A percentile compares a stretch with the other conserved stretches of the same genome.
Conservation (phyloP, 2,329 filamentous ascomycete genomes). For the Hymenoscyphus fraxineus region DNA sequence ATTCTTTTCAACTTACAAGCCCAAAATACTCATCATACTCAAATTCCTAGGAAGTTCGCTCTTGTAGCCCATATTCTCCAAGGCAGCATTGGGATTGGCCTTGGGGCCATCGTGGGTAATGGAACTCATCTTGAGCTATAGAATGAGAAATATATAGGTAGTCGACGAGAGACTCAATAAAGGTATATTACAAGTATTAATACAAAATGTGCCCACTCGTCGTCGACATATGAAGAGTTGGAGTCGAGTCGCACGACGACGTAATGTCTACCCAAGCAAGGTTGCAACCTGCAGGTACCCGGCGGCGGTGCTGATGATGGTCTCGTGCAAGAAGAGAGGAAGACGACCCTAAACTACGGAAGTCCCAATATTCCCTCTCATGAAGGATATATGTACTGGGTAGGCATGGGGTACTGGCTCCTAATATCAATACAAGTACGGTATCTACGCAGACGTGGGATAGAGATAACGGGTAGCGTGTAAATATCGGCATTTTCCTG, state of each 20-base stretch:
- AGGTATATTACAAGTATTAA: background rate
- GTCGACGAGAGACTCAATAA: background rate
- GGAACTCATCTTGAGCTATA: conserved; percentile 4
- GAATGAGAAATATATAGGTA: too few species aligned
- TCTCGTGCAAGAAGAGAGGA: background rate
- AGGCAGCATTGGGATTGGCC: conserved; percentile 18
- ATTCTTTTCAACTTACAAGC: conserved; percentile 35
- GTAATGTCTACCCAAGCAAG: background rate
- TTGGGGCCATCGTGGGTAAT: conserved; percentile 18
- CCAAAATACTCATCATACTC: conserved; percentile 66
- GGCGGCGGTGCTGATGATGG: background rate
- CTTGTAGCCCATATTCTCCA: conserved; percentile 56
- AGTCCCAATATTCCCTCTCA: too few species aligned
- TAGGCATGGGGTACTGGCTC: too few species aligned
- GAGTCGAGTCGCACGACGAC: background rate
- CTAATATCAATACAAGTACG: too few species aligned
- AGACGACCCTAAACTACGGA: background rate
- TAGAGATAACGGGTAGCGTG: conserved; percentile 18
- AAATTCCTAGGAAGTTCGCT: conserved; percentile 62
- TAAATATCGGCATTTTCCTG: conserved; percentile 21
- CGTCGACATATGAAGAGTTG: background rate
- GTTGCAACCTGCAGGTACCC: background rate
- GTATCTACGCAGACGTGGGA: background rate
- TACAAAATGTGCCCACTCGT: background rate
- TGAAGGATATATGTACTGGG: too few species aligned